A percentile compares a stretch with the other conserved stretches of the same genome.
These are phyloP conservation scores for Gastrolobium villosum DNA, from an alignment of 306 rosid genomes.

Conservation along the genomic window DNA sequence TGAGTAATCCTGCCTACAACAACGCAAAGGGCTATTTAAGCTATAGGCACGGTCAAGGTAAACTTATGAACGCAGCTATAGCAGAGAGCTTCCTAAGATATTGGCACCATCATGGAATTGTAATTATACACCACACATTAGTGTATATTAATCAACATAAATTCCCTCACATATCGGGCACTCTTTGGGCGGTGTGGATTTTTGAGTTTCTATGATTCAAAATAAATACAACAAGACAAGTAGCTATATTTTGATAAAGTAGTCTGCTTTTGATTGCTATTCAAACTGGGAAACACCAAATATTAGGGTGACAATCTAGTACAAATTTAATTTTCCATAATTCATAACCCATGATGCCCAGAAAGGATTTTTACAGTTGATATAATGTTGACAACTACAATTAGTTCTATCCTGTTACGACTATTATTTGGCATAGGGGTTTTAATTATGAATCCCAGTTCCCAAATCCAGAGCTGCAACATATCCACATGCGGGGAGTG, in stretches of 20 bases:
- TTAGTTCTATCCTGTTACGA: neutral
- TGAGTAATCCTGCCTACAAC: too few species aligned
- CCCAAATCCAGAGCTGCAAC: too few species aligned
- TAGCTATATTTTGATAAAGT: too few species aligned
- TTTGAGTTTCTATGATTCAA: neutral
- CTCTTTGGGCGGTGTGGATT: neutral
- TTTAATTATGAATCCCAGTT: too few species aligned
- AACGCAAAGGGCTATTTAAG: too few species aligned
- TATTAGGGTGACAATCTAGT: neutral
- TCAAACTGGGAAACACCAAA: neutral
- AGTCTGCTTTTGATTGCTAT: too few species aligned
- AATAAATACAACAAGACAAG: neutral
- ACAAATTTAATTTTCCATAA: neutral
- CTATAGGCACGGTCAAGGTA: too few species aligned
- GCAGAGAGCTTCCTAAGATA: too few species aligned
- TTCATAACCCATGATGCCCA: slow-evolving; percentile 5
- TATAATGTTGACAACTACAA: neutral
- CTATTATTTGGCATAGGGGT: too few species aligned
- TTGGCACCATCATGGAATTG: too few species aligned
- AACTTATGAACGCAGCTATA: too few species aligned
- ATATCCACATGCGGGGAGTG: neutral
- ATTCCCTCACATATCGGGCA: neutral
- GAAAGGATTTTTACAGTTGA: neutral
- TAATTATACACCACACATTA: neutral
- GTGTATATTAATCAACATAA: neutral